Percentiles rank a stretch among this genome's conserved stretches.
Conservation (phyloP, 2,329 filamentous ascomycete species). For the Trichoderma sp. region DNA sequence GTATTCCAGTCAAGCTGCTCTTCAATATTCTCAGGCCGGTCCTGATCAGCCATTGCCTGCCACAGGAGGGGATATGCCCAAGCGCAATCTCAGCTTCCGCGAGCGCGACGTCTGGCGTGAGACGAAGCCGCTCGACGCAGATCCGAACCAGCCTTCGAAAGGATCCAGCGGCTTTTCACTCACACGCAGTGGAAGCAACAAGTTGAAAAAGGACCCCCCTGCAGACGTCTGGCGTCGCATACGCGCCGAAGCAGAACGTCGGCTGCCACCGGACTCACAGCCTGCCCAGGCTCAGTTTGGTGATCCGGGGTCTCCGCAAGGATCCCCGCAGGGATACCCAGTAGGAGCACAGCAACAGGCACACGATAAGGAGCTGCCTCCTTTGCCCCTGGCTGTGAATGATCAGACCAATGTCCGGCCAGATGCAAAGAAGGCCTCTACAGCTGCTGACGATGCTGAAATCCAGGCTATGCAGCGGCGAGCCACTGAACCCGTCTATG, state of each 20-base stretch:
- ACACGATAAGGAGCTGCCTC: conserved; percentile 40
- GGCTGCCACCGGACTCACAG: conserved; percentile 23
- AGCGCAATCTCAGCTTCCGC: conserved; percentile 62
- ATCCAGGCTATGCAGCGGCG: conserved; percentile 33
- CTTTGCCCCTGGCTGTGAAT: conserved; percentile 28
- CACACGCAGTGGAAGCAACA: conserved; percentile 57
- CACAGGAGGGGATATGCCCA: conserved; percentile 43
- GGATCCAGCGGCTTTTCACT: conserved; percentile 43
- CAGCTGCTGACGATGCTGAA: conserved; percentile 12
- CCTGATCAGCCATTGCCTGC: conserved; percentile 28
- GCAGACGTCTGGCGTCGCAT: conserved; percentile 50
- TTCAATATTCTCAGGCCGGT: conserved; percentile 20
- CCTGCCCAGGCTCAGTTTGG: not conserved
- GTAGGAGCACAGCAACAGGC: conserved; percentile 20
- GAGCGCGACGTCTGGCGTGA: conserved; percentile 55
- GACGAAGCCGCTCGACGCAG: conserved; percentile 38
- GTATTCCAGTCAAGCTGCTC: conserved; percentile 28
- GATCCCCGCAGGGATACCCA: not conserved
- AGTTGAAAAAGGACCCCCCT: conserved; percentile 59
- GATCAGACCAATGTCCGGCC: conserved; percentile 1
- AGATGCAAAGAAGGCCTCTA: not conserved
- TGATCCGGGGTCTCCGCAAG: conserved; percentile 2
- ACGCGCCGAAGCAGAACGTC: conserved; percentile 48
- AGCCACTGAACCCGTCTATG: conserved; percentile 36
- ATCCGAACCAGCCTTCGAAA: conserved; percentile 32